Conservation (phyloP, 2,329 filamentous ascomycete species). For the Aspergillus fumigatiaffinis region DNA sequence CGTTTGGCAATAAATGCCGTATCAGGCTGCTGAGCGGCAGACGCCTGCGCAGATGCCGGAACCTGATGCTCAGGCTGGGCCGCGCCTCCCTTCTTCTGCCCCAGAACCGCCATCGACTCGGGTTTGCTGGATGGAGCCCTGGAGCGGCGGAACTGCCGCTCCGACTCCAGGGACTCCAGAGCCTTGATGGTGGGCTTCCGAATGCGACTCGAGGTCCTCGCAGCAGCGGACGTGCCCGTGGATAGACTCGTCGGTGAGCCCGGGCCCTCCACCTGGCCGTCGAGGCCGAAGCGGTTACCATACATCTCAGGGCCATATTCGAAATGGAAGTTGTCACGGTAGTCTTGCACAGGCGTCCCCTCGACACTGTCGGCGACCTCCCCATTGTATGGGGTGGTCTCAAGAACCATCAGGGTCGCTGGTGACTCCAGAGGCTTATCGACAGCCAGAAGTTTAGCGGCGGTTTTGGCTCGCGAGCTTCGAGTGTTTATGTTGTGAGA, state of each 20-base stretch:
- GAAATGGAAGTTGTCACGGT: conserved; percentile 15
- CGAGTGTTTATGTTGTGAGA: not conserved
- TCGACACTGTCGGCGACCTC: conserved; percentile 10
- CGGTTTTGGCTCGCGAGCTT: conserved; percentile 1
- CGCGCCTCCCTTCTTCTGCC: not conserved
- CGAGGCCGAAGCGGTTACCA: conserved; percentile 17
- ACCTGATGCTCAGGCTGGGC: not conserved
- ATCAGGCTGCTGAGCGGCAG: conserved; percentile 1
- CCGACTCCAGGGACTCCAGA: conserved; percentile 17
- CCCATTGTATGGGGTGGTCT: not conserved
- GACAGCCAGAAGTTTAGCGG: conserved; percentile 1
- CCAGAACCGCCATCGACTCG: not conserved
- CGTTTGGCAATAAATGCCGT: conserved; percentile 6
- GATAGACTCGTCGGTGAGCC: conserved; percentile 17
- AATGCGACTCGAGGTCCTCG: conserved; percentile 14
- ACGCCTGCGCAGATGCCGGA: not conserved
- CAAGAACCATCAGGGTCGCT: conserved; percentile 1
- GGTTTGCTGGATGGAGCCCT: conserved; percentile 11
- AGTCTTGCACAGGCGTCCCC: conserved; percentile 7
- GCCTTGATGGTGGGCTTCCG: conserved; percentile 21
- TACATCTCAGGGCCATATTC: conserved; percentile 21
- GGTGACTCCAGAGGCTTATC: conserved; percentile 9
- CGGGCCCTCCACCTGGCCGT: conserved; percentile 16
- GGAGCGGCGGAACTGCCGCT: conserved; percentile 15
- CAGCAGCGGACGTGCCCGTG: conserved; percentile 13